Percentiles rank a stretch among this genome's conserved stretches.
These are phyloP conservation scores for Cyclotella cryptica DNA, from an alignment of 108 stramenopile genomes.

Conservation along the genomic window DNA sequence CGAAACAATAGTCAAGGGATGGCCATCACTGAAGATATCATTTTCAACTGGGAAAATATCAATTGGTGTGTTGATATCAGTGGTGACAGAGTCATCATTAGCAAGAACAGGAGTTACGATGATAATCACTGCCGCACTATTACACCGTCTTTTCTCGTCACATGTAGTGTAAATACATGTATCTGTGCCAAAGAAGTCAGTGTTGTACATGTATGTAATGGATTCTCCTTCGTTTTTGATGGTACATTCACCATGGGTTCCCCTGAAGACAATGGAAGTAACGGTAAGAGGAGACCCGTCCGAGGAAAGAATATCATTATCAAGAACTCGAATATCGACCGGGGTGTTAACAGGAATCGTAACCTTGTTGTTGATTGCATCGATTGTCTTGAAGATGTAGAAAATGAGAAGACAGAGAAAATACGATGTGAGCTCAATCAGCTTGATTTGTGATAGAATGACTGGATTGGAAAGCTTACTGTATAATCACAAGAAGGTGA, in stretches of 20 bases:
- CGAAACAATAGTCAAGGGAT: constrained; percentile 8
- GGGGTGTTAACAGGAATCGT: constrained; percentile 14
- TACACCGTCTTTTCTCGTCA: constrained; percentile 20
- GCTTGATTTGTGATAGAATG: too few species aligned
- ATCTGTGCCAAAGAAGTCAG: constrained; percentile 21
- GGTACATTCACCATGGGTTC: constrained; percentile 17
- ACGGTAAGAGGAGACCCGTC: constrained; percentile 2
- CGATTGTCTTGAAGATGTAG: not conserved
- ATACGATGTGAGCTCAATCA: too few species aligned
- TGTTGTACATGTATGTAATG: constrained; percentile 24
- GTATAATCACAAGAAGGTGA: too few species aligned
- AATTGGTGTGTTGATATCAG: constrained; percentile 23
- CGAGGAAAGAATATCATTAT: constrained; percentile 2
- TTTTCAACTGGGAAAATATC: constrained; percentile 27
- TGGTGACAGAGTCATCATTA: constrained; percentile 22
- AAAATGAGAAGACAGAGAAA: too few species aligned
- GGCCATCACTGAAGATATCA: constrained; percentile 10
- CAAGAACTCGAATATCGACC: constrained; percentile 14
- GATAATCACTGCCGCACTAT: constrained; percentile 26
- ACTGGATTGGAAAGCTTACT: too few species aligned
- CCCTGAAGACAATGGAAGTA: constrained; percentile 4
- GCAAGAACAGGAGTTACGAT: constrained; percentile 12
- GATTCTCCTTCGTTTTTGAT: constrained; percentile 1
- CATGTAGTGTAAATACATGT: constrained; percentile 36
- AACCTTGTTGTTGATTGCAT: constrained; percentile 24